Percentiles rank a stretch among this genome's conserved stretches.
Evolutionary conservation across 2,329 filamentous ascomycete genomes (phyloP).

Genomic region (Thelonectria rubi): DNA sequence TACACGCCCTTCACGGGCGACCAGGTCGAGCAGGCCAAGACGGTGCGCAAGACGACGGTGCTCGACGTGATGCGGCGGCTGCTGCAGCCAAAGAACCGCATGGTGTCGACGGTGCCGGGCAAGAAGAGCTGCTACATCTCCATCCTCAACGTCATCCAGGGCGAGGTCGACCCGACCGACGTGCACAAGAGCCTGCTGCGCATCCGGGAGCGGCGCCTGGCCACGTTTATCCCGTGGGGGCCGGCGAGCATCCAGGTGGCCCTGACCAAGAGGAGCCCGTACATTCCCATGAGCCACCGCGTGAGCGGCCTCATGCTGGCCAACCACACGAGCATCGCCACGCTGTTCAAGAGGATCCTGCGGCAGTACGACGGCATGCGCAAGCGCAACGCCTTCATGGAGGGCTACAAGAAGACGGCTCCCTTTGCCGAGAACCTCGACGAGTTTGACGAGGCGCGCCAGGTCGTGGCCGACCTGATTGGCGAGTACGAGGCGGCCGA

Average conservation of each 20-base stretch:
- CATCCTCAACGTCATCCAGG: constrained; percentile 98
- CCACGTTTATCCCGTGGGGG: constrained; percentile 98
- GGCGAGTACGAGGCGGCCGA: constrained; percentile 97
- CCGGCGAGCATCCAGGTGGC: constrained; percentile 98
- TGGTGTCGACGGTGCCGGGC: constrained; percentile 94
- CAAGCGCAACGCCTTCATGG: constrained; percentile 96
- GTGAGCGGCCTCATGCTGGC: constrained; percentile 97
- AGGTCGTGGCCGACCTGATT: constrained; percentile 91
- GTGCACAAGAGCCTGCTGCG: constrained; percentile 97
- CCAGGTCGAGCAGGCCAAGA: constrained; percentile 96
- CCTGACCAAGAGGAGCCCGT: constrained; percentile 94
- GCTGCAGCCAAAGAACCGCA: constrained; percentile 97
- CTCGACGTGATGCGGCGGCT: constrained; percentile 96
- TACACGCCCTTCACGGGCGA: constrained; percentile 98
- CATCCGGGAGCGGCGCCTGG: constrained; percentile 91
- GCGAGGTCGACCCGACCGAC: constrained; percentile 96
- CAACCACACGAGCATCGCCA: constrained; percentile 97
- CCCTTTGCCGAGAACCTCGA: constrained; percentile 91
- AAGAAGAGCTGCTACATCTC: constrained; percentile 99
- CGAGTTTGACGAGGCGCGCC: constrained; percentile 94
- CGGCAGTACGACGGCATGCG: constrained; percentile 92
- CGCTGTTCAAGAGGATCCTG: constrained; percentile 94
- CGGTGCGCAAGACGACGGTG: constrained; percentile 96
- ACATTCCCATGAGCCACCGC: constrained; percentile 91
- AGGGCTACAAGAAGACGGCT: constrained; percentile 94